Conservation (phyloP, 192 early-diverging fungal species). For the Backusella liffmaniae region DNA sequence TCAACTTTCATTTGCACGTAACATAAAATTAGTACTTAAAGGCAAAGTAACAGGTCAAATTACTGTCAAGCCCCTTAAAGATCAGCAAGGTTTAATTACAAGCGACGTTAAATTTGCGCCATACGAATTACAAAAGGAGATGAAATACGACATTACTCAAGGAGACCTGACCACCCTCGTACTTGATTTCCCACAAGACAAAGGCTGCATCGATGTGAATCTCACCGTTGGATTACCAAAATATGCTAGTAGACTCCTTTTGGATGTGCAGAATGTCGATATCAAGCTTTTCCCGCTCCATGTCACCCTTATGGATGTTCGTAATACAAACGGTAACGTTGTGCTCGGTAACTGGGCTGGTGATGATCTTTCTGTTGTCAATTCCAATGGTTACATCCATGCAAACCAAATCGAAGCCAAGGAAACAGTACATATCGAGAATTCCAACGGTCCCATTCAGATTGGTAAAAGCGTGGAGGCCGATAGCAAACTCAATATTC, state of each 20-base stretch:
- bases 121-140: background rate
- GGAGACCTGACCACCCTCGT: background rate
- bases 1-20: background rate
- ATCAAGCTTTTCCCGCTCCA: background rate
- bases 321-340: background rate
- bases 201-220: slow-evolving; percentile 1
- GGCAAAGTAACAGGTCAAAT: background rate
- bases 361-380: background rate
- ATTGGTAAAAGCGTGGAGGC: background rate
- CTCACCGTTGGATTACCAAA: background rate
- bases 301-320: background rate
- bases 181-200: background rate
- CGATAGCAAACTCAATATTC: background rate
- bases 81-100: background rate
- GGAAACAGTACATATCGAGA: background rate
- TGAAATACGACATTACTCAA: background rate
- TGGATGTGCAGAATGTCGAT: background rate
- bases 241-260: background rate
- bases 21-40: background rate
- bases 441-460: background rate
- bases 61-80: background rate
- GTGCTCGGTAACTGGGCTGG: background rate
- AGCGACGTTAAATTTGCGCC: background rate
- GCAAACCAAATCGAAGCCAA: background rate
- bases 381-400: background rate